Evolutionary conservation across 768 basidiomycete species (phyloP).

Genomic region (Pisolithus sp.): DNA sequence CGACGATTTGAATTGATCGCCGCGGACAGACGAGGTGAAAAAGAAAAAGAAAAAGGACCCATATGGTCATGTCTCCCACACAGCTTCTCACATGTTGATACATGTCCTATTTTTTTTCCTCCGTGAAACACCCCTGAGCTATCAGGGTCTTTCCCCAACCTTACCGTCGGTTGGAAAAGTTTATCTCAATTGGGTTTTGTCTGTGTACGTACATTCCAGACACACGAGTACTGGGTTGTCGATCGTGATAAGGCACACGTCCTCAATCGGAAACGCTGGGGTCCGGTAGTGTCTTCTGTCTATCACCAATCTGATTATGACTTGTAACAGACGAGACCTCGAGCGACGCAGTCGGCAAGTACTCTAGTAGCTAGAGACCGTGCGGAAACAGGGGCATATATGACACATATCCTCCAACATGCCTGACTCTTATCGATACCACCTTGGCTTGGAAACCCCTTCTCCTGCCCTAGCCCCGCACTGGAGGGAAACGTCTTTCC

Average conservation of each 20-base stretch:
- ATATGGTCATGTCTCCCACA: conserved; percentile 25
- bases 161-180: conserved; percentile 43
- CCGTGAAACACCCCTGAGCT: conserved; percentile 5
- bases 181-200: conserved; percentile 51
- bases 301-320: conserved; percentile 8
- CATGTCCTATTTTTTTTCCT: conserved; percentile 9
- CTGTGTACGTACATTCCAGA: conserved; percentile 11
- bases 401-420: no score
- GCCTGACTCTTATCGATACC: not conserved
- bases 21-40: conserved; percentile 24
- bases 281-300: conserved; percentile 3
- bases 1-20: conserved; percentile 31
- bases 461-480: not conserved
- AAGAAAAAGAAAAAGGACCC: conserved; percentile 20
- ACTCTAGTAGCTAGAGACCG: not conserved
- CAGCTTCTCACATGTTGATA: conserved; percentile 11
- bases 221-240: conserved; percentile 13
- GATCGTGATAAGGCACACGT: conserved; percentile 24
- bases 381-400: not conserved
- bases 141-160: conserved; percentile 1
- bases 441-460: not conserved
- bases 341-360: not conserved
- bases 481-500: not conserved
- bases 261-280: conserved; percentile 4
- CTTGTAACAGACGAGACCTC: not conserved